These are phyloP conservation scores for Acanthamoeba lenticulata DNA, from an alignment of 208 protist genomes.

Conservation along the genomic window DNA sequence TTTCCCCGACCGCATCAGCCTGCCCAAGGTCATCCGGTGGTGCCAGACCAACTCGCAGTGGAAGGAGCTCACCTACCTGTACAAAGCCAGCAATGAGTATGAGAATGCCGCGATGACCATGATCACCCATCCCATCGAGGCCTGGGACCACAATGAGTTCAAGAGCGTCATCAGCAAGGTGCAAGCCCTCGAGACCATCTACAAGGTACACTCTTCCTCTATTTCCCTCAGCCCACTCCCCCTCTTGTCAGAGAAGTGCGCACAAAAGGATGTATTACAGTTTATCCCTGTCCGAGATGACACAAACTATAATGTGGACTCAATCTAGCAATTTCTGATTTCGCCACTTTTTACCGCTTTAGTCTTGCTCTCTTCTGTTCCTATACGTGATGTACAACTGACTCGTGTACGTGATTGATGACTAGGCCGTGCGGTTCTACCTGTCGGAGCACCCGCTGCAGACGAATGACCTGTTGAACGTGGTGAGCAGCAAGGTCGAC, in stretches of 20 bases:
- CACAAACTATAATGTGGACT: constrained; percentile 94
- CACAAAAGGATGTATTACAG: constrained; percentile 12
- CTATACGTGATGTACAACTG: no score
- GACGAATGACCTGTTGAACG: constrained; percentile 96
- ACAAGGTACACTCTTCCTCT: constrained; percentile 91
- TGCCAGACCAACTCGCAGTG: constrained; percentile 97
- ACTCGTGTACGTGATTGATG: no score
- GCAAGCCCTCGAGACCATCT: constrained; percentile 96
- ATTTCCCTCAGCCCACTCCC: constrained; percentile 85
- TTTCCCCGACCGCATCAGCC: constrained; percentile 96
- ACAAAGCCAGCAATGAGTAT: constrained; percentile 94
- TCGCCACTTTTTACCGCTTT: no score
- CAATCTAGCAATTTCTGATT: constrained; percentile 97
- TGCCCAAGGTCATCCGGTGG: constrained; percentile 95
- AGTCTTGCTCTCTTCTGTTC: neutral
- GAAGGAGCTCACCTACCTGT: constrained; percentile 87
- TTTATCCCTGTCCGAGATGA: constrained; percentile 93
- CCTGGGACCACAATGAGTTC: constrained; percentile 98
- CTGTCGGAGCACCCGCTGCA: constrained; percentile 87
- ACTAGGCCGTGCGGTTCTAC: constrained; percentile 53
- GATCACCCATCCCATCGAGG: constrained; percentile 97
- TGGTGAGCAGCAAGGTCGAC: constrained; percentile 95
- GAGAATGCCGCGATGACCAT: constrained; percentile 98
- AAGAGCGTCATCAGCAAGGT: constrained; percentile 96
- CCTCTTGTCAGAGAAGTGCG: neutral